Base-by-base conservation (phyloP, 2,329 filamentous ascomycete genomes). In the Beauveria sp. region DNA sequence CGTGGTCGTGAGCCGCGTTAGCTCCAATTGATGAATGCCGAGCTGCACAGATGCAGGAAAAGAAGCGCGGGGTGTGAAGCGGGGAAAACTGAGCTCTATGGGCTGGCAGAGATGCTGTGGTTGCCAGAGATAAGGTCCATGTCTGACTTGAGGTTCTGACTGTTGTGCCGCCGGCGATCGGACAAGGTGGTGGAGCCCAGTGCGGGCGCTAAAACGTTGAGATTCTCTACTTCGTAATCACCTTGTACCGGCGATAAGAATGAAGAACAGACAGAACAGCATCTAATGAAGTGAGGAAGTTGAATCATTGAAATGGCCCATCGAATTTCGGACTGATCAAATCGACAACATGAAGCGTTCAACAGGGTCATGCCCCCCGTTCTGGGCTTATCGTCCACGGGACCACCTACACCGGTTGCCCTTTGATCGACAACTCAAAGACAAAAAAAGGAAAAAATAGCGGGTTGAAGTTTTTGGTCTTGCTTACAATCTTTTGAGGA, bases 81-180 rank as follows among this genome's bases (percentile, higher is more conserved):
- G 20, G 38, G 14, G 16, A 14, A 24, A 18, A 28, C 7, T 9
- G 18, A 40, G 5, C 18, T n/a, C 20, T 16, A 38, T 38, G 34
- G 34, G 34, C 34, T 38, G 12, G 5, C 8, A 7, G 22, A 43
- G 38, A 5, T 43, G 24, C 14, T 28, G 38, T 28, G 52, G 28
- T 20, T 51, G 34, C 28, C 38, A 55, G 5, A 43, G 28, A 45
- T 12, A 26, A 40, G 43, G 16, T 40, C 18, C 5, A 28, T 8
- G 55, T 47, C 16, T 49, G 55, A 26, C 20, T 42, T 45, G 57
- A 52, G 26, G 38, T 38, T 60, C 40, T 60, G 57, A 60, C 57
- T 60, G 47, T 45, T 46, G 49, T 26, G 40, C 1, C 46, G 49
- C 57, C 57, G 49, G 57, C 57, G n/a, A 60, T 60, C 57, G 57